A percentile compares a stretch with the other conserved stretches of the same genome.
Evolutionary conservation across 1,284 basidiomycete genomes (phyloP).

Genomic region (Leccinum subrobustum): DNA sequence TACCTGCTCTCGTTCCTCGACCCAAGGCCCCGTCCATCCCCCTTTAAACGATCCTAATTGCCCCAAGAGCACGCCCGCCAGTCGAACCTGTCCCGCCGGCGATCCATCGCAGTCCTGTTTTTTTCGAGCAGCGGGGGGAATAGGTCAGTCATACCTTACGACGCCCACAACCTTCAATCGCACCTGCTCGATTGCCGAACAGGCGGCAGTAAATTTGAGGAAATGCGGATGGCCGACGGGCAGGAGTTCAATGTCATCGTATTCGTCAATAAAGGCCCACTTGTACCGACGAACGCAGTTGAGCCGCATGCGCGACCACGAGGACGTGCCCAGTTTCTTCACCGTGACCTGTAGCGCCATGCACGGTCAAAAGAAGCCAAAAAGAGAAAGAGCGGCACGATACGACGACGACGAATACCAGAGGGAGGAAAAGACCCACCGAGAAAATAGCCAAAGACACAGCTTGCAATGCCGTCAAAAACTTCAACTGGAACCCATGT

Average conservation of each 20-base stretch:
- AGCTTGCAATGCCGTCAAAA: conserved; percentile 54
- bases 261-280: conserved; percentile 65
- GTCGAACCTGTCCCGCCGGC: conserved; percentile 37
- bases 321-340: conserved; percentile 31
- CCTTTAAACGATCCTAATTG: conserved; percentile 30
- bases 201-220: conserved; percentile 40
- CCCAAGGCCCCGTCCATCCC: conserved; percentile 40
- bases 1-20: conserved; percentile 35
- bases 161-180: not conserved
- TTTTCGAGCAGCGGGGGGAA: not conserved
- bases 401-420: not conserved
- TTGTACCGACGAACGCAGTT: conserved; percentile 69
- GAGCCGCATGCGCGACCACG: conserved; percentile 39
- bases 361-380: not conserved
- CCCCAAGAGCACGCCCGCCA: conserved; percentile 41
- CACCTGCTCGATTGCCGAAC: conserved; percentile 38
- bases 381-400: not conserved
- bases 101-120: not conserved
- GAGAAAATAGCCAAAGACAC: conserved; percentile 49
- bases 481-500: conserved; percentile 46
- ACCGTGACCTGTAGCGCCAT: conserved; percentile 31
- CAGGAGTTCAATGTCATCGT: conserved; percentile 42
- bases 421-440: conserved; percentile 31
- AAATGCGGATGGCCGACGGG: conserved; percentile 46
- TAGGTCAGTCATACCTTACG: not conserved